Conservation (phyloP, 1,284 basidiomycete species). For the Trichosporon ovoides region DNA sequence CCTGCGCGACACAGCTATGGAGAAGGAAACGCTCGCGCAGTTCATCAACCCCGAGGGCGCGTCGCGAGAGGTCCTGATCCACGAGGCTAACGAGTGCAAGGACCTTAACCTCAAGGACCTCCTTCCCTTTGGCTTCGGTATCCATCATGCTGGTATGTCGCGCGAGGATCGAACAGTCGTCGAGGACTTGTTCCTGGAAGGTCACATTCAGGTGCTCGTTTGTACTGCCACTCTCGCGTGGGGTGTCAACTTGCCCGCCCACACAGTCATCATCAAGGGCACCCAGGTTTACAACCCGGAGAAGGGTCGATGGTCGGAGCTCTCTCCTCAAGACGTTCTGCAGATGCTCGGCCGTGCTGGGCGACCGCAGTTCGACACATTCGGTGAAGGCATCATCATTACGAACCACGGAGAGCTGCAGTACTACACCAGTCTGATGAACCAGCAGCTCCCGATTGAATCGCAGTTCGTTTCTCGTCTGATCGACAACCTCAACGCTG, state of each 20-base stretch:
- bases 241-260: conserved; percentile 98
- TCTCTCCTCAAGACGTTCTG: conserved; percentile 92
- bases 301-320: conserved; percentile 94
- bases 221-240: conserved; percentile 98
- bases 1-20: conserved; percentile 89
- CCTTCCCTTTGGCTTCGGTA: conserved; percentile 92
- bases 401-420: conserved; percentile 96
- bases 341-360: conserved; percentile 99
- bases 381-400: conserved; percentile 97
- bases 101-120: conserved; percentile 83
- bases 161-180: conserved; percentile 86
- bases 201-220: conserved; percentile 88
- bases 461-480: conserved; percentile 88
- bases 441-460: conserved; percentile 95
- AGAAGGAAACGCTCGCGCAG: conserved; percentile 91
- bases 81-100: conserved; percentile 76
- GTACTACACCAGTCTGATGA: conserved; percentile 89
- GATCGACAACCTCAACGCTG: conserved; percentile 95
- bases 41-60: conserved; percentile 90
- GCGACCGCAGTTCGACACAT: conserved; percentile 95
- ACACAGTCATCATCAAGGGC: conserved; percentile 98
- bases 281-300: conserved; percentile 99
- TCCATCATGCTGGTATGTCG: conserved; percentile 99
- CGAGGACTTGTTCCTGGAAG: conserved; percentile 91
- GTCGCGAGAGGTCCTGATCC: conserved; percentile 76